Evolutionary conservation across 1,284 basidiomycete species (phyloP).

Genomic region (Pascua guehoae): DNA sequence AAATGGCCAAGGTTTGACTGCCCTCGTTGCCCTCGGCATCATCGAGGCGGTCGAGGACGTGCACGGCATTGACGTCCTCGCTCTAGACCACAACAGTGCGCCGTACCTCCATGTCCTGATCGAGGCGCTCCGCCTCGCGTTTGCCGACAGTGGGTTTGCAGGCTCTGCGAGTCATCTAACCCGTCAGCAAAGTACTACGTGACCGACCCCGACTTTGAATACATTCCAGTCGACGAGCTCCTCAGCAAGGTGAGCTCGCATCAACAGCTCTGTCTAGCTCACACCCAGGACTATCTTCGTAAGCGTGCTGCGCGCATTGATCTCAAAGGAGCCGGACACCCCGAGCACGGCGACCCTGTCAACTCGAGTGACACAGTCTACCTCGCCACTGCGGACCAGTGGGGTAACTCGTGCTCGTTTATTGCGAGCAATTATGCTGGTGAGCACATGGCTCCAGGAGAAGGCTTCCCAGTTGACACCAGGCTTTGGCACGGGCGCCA

Average conservation of each 20-base stretch:
- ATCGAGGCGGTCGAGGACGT: slow-evolving; percentile 77
- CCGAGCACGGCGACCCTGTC: slow-evolving; percentile 57
- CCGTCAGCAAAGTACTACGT: slow-evolving; percentile 68
- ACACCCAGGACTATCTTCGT: slow-evolving; percentile 67
- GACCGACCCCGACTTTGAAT: slow-evolving; percentile 71
- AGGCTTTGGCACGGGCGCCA: slow-evolving; percentile 60
- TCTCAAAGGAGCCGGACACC: slow-evolving; percentile 60
- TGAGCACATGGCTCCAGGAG: slow-evolving; percentile 33
- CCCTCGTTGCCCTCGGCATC: slow-evolving; percentile 84
- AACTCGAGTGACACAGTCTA: slow-evolving; percentile 88
- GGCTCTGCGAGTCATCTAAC: not conserved
- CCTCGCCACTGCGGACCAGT: slow-evolving; percentile 79
- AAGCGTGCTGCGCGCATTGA: slow-evolving; percentile 77
- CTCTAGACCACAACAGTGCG: slow-evolving; percentile 80
- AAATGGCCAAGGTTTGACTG: slow-evolving; percentile 92
- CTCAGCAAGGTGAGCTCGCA: slow-evolving; percentile 67
- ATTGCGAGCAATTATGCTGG: slow-evolving; percentile 83
- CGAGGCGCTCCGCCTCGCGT: slow-evolving; percentile 54
- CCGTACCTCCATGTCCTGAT: slow-evolving; percentile 86
- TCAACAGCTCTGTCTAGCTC: not conserved
- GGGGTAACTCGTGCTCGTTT: slow-evolving; percentile 83
- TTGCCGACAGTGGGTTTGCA: slow-evolving; percentile 27
- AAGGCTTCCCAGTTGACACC: slow-evolving; percentile 6
- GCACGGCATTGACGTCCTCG: slow-evolving; percentile 64
- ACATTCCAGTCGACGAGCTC: slow-evolving; percentile 71